These are phyloP conservation scores for Heracleum sosnowskyi DNA, from an alignment of 129 eudicot genomes.

Conservation along the genomic window DNA sequence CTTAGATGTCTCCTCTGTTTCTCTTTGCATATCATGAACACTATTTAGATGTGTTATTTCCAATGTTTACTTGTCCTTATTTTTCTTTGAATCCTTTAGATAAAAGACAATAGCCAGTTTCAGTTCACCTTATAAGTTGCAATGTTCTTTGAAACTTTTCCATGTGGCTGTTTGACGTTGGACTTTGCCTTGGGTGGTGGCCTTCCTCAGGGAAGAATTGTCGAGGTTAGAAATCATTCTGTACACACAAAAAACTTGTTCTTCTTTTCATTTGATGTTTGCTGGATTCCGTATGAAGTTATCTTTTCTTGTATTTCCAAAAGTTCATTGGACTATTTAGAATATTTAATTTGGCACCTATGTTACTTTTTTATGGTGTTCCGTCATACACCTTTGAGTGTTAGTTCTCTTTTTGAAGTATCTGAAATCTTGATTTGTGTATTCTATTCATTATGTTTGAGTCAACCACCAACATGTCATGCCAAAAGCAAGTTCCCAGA, in stretches of 20 bases:
- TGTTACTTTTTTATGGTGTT: neutral
- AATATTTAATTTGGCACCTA: neutral
- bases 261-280: conserved; percentile 5
- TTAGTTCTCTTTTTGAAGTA: too few species aligned
- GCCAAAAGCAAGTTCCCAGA: too few species aligned
- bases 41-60: neutral
- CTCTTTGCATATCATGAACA: neutral
- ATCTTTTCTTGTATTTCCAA: too few species aligned
- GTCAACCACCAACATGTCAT: too few species aligned
- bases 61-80: neutral
- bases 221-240: conserved; percentile 46
- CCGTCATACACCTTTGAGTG: neutral
- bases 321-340: neutral
- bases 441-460: neutral
- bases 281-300: too few species aligned
- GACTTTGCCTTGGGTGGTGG: conserved; percentile 99
- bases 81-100: neutral
- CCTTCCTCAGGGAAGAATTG: conserved; percentile 93
- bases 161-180: conserved; percentile 88
- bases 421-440: too few species aligned
- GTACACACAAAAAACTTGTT: neutral
- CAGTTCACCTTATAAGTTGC: neutral
- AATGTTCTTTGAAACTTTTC: conserved; percentile 58
- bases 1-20: too few species aligned
- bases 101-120: neutral